Evolutionary conservation across 768 basidiomycete species (phyloP), one percentile per base, ranked within the genome.

Genomic region (Pleurotus tuoliensis): DNA sequence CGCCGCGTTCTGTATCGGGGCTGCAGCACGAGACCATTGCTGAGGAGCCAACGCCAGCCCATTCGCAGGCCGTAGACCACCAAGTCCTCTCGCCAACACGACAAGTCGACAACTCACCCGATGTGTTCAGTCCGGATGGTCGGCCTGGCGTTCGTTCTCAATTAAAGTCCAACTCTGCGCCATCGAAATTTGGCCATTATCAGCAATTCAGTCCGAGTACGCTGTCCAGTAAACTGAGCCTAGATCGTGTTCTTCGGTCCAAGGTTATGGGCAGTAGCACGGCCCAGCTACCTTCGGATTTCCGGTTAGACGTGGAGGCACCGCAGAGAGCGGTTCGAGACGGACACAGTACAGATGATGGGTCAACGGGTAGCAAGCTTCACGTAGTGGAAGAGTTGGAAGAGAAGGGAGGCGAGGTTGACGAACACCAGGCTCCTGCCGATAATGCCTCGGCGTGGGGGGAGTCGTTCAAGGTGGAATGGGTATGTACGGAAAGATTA

Each of bases 381-480:
- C 60, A 63, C 24, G 58, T 63, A 4, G 66, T 66, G 12, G 57
- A 54, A 38, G 71, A 73, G 24, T 66, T 69, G 47, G 67, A 62
- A 48, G 69, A 66, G 43, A 63, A 59, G n/a, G 64, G 60, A 5
- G 60, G 58, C 16, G 64, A 64, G 15, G 71, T 60, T 37, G 68
- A 64, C 8, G 66, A 51, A 9, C 41, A 44, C 56, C 37, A 47
- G 51, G 48, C 55, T 24, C 30, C 30, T 9, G 30, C 30, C 30
- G 52, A 38, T 56, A 59, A 68, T 20, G 69, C 68, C 56, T 75
- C 70, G 15, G 62, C 65, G 2, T 91, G 90, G 92, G 92, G 90
- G 12, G 81, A 86, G 51, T 77, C 88, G 3, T 97, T 98, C 79
- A 78, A 79, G 58, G 73, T 97, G 22, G 80, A 94, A 62, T 97